Evolutionary conservation across 352 stramenopile species (phyloP), one percentile per base, ranked within the genome.

Genomic region (Pythium aphanidermatum): DNA sequence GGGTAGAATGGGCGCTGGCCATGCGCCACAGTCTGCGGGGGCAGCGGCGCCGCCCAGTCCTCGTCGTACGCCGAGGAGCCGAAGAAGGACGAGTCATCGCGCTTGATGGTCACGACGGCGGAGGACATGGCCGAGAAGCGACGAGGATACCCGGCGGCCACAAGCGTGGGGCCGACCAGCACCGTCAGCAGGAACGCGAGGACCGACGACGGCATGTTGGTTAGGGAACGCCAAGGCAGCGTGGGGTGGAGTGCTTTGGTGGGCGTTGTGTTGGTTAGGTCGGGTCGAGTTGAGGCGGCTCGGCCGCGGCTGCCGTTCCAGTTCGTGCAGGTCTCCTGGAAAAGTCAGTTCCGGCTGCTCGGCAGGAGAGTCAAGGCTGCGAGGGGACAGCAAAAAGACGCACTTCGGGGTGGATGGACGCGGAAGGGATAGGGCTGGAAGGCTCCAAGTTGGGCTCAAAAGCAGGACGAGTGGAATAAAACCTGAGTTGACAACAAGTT

Each of bases 51-150:
- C 17, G 72, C 74, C 74, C 78, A 90, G 48, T 38, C 59, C 17
- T 70, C 50, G 34, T 83, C 72, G 10, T 34, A 42, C 3, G 70
- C 58, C 37, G 57, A 77, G 10, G 72, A 76, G 37, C 70, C 78
- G 42, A 85, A 86, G 42, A 77, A 82, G 9, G 67, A 65, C 28
- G 54, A 51, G 36, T 82, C 63, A n/a, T 60, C 62, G 41, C 63
- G 55, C 46, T 74, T 70, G 49, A 90, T 60, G 28, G 70, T 80
- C 26, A 90, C 60, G 12, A 87, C 64, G 8, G 70, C 66, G 34
- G 70, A 65, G 21, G 51, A 60, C 1, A 17, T 23, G 5, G 54
- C 26, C 11, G 39, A 16, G 28, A 52, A 62, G 27, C 40, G 39
- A 20, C 40, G 39, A 38, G 7, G 16, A n/a, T n/a, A n/a, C 7